Evolutionary conservation across 306 rosid genomes (phyloP).

Genomic region (Alnus glutinosa): DNA sequence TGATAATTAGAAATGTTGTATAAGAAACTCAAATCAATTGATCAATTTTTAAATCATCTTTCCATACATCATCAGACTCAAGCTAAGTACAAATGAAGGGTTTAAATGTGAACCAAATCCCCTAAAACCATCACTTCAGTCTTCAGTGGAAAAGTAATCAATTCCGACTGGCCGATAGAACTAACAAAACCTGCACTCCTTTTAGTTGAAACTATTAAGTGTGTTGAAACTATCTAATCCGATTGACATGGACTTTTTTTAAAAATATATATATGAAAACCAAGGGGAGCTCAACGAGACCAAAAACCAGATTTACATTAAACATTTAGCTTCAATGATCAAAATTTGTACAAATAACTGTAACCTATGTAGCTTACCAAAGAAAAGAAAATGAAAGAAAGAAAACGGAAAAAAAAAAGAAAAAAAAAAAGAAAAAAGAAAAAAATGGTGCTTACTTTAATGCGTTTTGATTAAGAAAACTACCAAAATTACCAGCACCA

Average conservation of each 20-base stretch:
- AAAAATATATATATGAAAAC: neutral
- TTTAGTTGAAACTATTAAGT: constrained; percentile 6
- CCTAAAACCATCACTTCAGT: neutral
- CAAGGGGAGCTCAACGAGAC: neutral
- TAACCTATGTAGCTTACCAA: neutral
- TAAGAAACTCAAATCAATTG: constrained; percentile 3
- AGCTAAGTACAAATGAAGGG: neutral
- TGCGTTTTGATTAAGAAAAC: neutral
- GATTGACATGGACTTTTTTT: neutral
- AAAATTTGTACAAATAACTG: neutral
- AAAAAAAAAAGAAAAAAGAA: too few relatives aligned
- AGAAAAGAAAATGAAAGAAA: neutral
- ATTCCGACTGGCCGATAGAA: constrained; percentile 1
- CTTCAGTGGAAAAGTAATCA: neutral
- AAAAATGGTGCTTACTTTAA: neutral
- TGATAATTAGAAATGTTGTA: constrained; percentile 15
- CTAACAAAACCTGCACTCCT: neutral
- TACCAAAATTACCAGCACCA: neutral
- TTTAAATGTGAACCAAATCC: neutral
- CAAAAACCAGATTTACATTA: neutral
- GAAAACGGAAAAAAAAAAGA: too few relatives aligned
- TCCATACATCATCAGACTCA: neutral
- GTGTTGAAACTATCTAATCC: neutral
- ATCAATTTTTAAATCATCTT: constrained; percentile 1
- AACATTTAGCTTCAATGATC: neutral